phyloP scores from a whole-genome alignment of 768 basidiomycete species.

The Galerina sulciceps region DNA sequence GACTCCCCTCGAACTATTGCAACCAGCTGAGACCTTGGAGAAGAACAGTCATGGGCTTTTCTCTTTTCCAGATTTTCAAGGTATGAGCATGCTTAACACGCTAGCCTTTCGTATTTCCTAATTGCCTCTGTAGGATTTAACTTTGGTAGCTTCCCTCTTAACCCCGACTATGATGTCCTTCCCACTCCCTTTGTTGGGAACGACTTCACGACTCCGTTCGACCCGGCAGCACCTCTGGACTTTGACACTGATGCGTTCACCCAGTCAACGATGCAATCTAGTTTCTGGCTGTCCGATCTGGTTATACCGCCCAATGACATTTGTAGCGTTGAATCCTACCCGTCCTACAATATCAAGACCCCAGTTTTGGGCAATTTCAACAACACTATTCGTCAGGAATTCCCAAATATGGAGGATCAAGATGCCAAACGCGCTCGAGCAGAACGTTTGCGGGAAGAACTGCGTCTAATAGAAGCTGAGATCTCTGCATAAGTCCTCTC shows the following conservation, averaged over 20 bases:
- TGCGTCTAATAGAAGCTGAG: slow-evolving; percentile 8
- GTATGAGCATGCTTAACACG: no score
- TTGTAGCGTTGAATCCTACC: background rate
- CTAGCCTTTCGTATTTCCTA: background rate
- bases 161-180: background rate
- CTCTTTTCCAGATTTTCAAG: background rate
- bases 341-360: background rate
- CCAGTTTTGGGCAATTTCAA: background rate
- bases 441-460: slow-evolving; percentile 8
- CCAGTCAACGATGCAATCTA: background rate
- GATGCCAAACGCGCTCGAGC: slow-evolving; percentile 5
- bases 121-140: background rate
- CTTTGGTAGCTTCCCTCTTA: background rate
- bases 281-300: no score
- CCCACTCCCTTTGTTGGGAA: background rate
- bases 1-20: background rate
- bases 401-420: background rate
- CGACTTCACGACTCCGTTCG: background rate
- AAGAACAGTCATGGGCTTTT: background rate
- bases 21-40: background rate
- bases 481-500: background rate
- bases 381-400: background rate
- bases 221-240: background rate
- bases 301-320: background rate
- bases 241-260: background rate